Evolutionary conservation across 352 stramenopile genomes (phyloP), one percentile per base, ranked within the genome.

Genomic region (Phytophthora fragariaefolia): DNA sequence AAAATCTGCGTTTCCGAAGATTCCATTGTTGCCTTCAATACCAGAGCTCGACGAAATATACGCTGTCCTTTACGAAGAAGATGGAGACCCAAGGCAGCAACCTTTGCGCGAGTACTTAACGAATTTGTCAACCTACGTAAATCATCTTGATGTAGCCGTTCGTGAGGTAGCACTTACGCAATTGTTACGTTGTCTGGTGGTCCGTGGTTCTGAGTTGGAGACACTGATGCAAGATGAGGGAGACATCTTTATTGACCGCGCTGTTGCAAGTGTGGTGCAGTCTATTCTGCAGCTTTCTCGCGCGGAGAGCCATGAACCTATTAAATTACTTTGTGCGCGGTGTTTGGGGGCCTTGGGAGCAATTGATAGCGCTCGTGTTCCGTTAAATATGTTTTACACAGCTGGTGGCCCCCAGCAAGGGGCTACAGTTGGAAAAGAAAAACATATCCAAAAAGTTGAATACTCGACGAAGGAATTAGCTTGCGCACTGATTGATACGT

Each of bases 401-500:
- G 74, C 73, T 9, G 27, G 69, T 49, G 71, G 74, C 2, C 26
- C 58, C 5, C 63, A 68, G 57, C 46, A 43, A 54, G 43, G 58
- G 2, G 23, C 26, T 64, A 18, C 54, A 49, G 53, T 64, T 15
- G 58, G 73, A 17, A 89, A 85, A 76, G 71, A 83, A 63, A 79
- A 81, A 13, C 34, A 63, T 4, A 72, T 70, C 17, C 71, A 74
- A 53, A 80, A 81, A 23, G 63, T 76, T 20, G 89, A 95, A 45
- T 70, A 89, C 57, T 83, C 85, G 4, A 93, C 83, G 8, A 95
- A 94, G 47, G 87, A 95, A 50, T 73, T 96, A 38, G 80, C 87
- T 3, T 95, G 80, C 56, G 79, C 85, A n/a, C 56, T 96, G 30
- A 95, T 96, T 15, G 87, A 96, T 59, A 82, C 59, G 24, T 90